These are phyloP conservation scores for Microglena sp. DNA, from an alignment of 139 green algal species.

Conservation along the genomic window DNA sequence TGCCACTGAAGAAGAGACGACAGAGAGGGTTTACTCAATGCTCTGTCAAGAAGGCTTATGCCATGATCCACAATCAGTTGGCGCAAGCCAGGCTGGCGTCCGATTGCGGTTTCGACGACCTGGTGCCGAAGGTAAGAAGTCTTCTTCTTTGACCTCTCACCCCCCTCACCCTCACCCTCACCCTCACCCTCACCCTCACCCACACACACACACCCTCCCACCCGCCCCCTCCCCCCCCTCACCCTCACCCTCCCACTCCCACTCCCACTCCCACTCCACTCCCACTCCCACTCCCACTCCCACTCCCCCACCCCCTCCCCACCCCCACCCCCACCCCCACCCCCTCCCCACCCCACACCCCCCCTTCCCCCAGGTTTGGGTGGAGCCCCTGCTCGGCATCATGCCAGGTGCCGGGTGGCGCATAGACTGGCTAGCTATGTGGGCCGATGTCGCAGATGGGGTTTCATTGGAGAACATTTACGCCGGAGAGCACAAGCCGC, in stretches of 20 bases:
- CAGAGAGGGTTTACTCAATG: constrained; percentile 28
- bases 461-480: constrained; percentile 17
- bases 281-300: no score
- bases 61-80: constrained; percentile 30
- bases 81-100: constrained; percentile 19
- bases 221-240: no score
- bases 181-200: no score
- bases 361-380: constrained; percentile 32
- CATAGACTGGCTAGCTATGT: constrained; percentile 39
- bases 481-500: constrained; percentile 14
- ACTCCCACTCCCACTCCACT: no score
- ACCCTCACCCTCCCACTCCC: no score
- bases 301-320: no score
- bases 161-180: no score
- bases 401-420: constrained; percentile 29
- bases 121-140: constrained; percentile 21
- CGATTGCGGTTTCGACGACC: background rate
- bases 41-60: constrained; percentile 16
- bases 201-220: no score
- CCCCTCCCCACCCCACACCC: no score
- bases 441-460: constrained; percentile 33
- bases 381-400: constrained; percentile 27
- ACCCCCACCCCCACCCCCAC: no score
- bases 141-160: no score
- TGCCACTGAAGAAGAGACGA: constrained; percentile 30